phyloP scores from a whole-genome alignment of 2,329 filamentous ascomycete genomes.

The Fusarium papillatum region DNA sequence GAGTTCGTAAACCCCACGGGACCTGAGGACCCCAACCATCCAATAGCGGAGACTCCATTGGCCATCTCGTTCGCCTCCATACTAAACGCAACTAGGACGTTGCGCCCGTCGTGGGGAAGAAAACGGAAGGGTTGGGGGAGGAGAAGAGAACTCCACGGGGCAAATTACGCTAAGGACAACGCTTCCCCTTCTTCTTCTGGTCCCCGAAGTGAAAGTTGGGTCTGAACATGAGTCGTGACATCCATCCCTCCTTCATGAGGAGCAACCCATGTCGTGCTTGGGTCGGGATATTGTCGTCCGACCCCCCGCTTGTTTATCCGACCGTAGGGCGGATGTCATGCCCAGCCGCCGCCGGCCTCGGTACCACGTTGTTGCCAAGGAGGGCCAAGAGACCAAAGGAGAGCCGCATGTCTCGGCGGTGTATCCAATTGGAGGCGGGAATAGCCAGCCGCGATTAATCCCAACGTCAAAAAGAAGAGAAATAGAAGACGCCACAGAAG shows the following conservation, averaged over 20 bases:
- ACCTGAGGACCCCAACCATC: background rate
- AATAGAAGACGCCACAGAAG: background rate
- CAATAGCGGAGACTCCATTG: conserved; percentile 33
- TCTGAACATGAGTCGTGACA: background rate
- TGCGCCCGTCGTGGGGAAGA: conserved; percentile 21
- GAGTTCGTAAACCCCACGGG: background rate
- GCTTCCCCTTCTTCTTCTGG: conserved; percentile 13
- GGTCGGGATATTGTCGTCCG: background rate
- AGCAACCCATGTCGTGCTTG: background rate
- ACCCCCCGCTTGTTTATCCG: background rate
- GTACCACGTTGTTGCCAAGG: conserved; percentile 40
- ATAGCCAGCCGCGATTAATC: conserved; percentile 24
- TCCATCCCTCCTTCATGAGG: background rate
- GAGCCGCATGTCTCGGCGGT: conserved; percentile 34
- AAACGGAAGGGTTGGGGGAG: conserved; percentile 1
- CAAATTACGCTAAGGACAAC: conserved; percentile 1
- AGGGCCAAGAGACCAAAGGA: conserved; percentile 5
- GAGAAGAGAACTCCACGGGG: background rate
- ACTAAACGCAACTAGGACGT: conserved; percentile 12
- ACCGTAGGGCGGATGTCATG: background rate
- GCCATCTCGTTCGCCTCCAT: conserved; percentile 7
- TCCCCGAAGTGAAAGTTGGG: background rate
- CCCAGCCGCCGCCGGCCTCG: conserved; percentile 10
- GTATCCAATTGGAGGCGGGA: conserved; percentile 38
- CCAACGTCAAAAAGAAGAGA: conserved; percentile 9